These are phyloP conservation scores for Blastobotrys muscicola DNA, from an alignment of 805 yeast species.

Conservation along the genomic window DNA sequence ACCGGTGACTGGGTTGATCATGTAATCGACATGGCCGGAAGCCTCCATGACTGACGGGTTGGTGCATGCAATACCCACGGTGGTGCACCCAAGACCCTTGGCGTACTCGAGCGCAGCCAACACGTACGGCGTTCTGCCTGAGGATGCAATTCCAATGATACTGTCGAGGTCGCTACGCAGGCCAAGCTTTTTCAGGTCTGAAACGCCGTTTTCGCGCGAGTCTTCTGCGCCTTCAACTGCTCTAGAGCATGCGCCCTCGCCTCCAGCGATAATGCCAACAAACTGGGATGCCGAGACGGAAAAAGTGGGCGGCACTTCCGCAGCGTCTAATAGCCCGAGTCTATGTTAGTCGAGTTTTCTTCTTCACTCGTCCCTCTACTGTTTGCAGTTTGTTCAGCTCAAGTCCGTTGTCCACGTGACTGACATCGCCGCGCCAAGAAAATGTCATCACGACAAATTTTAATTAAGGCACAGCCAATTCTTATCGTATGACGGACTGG, in stretches of 20 bases:
- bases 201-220: slow-evolving; percentile 11
- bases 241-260: slow-evolving; percentile 20
- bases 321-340: slow-evolving; percentile 21
- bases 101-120: slow-evolving; percentile 19
- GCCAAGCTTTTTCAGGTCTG: slow-evolving; percentile 14
- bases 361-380: too few species aligned
- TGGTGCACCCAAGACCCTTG: slow-evolving; percentile 16
- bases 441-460: too few species aligned
- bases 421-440: slow-evolving; percentile 3
- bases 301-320: slow-evolving; percentile 23
- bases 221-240: slow-evolving; percentile 25
- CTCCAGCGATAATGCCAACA: slow-evolving; percentile 23
- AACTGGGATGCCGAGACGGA: slow-evolving; percentile 19
- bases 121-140: slow-evolving; percentile 26
- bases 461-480: too few species aligned
- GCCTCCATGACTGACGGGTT: slow-evolving; percentile 11
- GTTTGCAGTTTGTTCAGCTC: too few species aligned
- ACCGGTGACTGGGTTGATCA: slow-evolving; percentile 17
- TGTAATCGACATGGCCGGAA: slow-evolving; percentile 11
- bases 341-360: too few species aligned
- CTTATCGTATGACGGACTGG: not conserved
- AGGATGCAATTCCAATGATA: slow-evolving; percentile 23
- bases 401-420: too few species aligned
- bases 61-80: slow-evolving; percentile 19
- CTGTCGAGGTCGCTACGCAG: slow-evolving; percentile 15